Conservation (phyloP, 495 filamentous ascomycete genomes). For the Aspergillus carlsbadensis region DNA sequence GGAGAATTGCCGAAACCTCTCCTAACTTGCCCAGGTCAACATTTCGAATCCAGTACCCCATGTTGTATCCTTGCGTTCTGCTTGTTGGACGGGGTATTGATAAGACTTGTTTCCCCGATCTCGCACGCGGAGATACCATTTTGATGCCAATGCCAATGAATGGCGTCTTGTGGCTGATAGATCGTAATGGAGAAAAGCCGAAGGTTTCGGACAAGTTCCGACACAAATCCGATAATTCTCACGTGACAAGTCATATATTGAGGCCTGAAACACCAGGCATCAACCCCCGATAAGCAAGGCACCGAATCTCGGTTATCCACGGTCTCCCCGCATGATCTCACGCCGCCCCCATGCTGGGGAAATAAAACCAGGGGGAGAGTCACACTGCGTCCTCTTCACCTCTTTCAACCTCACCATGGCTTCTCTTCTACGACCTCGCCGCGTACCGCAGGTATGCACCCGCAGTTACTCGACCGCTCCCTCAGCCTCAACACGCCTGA, state of each 20-base stretch:
- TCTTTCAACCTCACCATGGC: slow-evolving; percentile 7
- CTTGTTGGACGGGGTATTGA: too few relatives aligned
- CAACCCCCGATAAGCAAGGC: slow-evolving; percentile 6
- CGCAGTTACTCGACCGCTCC: slow-evolving; percentile 18
- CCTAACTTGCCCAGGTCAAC: too few relatives aligned
- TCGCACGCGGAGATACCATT: too few relatives aligned
- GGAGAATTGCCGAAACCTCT: too few relatives aligned
- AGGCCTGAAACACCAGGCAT: background rate
- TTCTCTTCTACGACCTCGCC: background rate
- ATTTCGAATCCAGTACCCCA: too few relatives aligned
- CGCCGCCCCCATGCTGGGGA: slow-evolving; percentile 9
- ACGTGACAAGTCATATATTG: background rate
- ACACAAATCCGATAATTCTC: background rate
- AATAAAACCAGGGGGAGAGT: slow-evolving; percentile 15
- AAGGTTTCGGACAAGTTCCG: too few relatives aligned
- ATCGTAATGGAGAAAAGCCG: too few relatives aligned
- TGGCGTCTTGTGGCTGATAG: too few relatives aligned
- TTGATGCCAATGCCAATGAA: too few relatives aligned
- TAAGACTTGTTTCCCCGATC: too few relatives aligned
- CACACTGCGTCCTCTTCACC: background rate
- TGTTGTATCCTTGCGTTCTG: too few relatives aligned
- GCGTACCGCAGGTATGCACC: background rate
- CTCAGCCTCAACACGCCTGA: slow-evolving; percentile 50
- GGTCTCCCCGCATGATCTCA: slow-evolving; percentile 21
- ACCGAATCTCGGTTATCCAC: slow-evolving; percentile 19